phyloP scores from a whole-genome alignment of 2,329 filamentous ascomycete genomes.

The Cladophialophora exuberans region DNA sequence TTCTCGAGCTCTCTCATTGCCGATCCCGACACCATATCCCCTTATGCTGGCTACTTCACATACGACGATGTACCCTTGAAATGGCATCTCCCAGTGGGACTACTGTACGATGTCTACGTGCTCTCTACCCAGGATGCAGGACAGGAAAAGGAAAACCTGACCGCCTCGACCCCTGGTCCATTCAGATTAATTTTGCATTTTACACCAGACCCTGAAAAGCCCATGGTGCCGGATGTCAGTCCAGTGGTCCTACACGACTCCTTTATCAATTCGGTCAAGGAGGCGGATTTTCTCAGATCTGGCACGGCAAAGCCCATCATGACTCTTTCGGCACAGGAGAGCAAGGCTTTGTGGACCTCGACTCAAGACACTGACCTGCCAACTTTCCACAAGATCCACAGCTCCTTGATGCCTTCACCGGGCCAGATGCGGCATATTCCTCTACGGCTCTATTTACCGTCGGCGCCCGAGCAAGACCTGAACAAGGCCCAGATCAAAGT shows the following conservation, averaged over 20 bases:
- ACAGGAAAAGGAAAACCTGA: conserved; percentile 57
- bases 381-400: conserved; percentile 74
- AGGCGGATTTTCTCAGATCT: conserved; percentile 85
- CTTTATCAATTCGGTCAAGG: conserved; percentile 72
- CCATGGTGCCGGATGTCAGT: conserved; percentile 66
- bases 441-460: conserved; percentile 81
- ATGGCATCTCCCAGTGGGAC: conserved; percentile 71
- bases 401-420: conserved; percentile 71
- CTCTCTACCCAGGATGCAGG: conserved; percentile 31
- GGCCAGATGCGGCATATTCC: conserved; percentile 81
- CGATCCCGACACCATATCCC: conserved; percentile 49
- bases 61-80: conserved; percentile 71
- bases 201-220: conserved; percentile 31
- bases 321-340: conserved; percentile 82
- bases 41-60: conserved; percentile 64
- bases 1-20: conserved; percentile 63
- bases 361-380: conserved; percentile 73
- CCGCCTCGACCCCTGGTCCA: conserved; percentile 49
- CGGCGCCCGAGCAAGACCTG: conserved; percentile 54
- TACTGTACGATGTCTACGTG: conserved; percentile 70
- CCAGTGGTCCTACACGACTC: conserved; percentile 67
- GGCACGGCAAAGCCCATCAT: conserved; percentile 89
- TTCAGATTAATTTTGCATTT: conserved; percentile 69
- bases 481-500: conserved; percentile 64
- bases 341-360: conserved; percentile 78